These are phyloP conservation scores for Obba rivulosa DNA, from an alignment of 768 basidiomycete genomes.

Conservation along the genomic window DNA sequence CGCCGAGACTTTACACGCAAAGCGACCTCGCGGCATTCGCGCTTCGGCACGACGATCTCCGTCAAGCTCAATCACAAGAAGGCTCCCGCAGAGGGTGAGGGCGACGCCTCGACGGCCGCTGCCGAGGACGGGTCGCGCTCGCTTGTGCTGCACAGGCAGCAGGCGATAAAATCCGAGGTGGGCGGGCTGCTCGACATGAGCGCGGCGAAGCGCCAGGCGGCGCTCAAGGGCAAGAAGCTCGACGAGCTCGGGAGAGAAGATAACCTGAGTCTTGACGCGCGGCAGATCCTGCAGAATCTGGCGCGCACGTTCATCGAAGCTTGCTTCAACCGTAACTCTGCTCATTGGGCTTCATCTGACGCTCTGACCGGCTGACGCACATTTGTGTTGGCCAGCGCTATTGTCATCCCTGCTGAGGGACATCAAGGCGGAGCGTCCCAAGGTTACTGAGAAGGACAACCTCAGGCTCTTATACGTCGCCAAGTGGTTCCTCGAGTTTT, in stretches of 20 bases:
- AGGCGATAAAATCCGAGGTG: conserved; percentile 66
- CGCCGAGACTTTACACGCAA: conserved; percentile 50
- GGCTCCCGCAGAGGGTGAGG: conserved; percentile 19
- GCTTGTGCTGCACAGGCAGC: conserved; percentile 82
- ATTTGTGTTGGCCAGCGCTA: conserved; percentile 62
- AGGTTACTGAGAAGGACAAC: conserved; percentile 93
- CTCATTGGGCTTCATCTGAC: conserved; percentile 5
- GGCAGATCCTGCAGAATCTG: conserved; percentile 57
- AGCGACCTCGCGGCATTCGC: conserved; percentile 78
- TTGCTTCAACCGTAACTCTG: conserved; percentile 75
- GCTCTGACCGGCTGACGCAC: neutral
- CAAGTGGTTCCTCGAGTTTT: conserved; percentile 92
- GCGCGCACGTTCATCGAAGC: conserved; percentile 71
- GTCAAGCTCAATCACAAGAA: conserved; percentile 66
- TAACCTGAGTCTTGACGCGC: conserved; percentile 61
- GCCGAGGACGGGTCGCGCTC: conserved; percentile 36
- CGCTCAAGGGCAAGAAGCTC: conserved; percentile 51
- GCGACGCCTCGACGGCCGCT: conserved; percentile 15
- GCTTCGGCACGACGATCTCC: conserved; percentile 93
- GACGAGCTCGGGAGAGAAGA: conserved; percentile 70
- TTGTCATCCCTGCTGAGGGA: conserved; percentile 82
- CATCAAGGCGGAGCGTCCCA: conserved; percentile 86
- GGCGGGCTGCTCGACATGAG: conserved; percentile 67
- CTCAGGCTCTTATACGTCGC: conserved; percentile 81
- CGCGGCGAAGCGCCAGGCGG: conserved; percentile 37